A percentile compares a stretch with the other conserved stretches of the same genome.
phyloP scores from a whole-genome alignment of 768 basidiomycete genomes.

The Suillus fuscotomentosus region DNA sequence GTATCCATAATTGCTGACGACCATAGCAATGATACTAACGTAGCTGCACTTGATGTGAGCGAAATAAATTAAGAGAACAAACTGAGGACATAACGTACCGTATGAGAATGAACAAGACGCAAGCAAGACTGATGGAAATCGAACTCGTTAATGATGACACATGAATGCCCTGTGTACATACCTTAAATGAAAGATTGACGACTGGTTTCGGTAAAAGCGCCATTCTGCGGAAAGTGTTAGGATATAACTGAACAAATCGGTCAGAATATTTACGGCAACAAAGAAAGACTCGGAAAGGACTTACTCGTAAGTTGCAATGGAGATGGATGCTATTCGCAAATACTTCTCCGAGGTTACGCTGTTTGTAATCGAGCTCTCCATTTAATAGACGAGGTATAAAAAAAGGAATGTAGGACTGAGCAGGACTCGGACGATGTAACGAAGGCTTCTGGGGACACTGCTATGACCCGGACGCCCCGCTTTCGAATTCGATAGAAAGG shows the following conservation, averaged over 20 bases:
- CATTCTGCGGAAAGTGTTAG: slow-evolving; percentile 33
- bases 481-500: background rate
- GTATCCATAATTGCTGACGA: slow-evolving; percentile 56
- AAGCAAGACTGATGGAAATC: slow-evolving; percentile 22
- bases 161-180: slow-evolving; percentile 3
- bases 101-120: slow-evolving; percentile 28
- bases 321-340: slow-evolving; percentile 34
- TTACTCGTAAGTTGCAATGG: slow-evolving; percentile 40
- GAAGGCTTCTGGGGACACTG: background rate
- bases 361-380: slow-evolving; percentile 1
- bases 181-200: slow-evolving; percentile 27
- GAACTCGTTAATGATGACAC: background rate
- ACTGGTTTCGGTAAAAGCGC: slow-evolving; percentile 33
- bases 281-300: slow-evolving; percentile 12
- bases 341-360: slow-evolving; percentile 24
- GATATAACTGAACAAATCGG: slow-evolving; percentile 22
- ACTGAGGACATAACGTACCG: slow-evolving; percentile 14
- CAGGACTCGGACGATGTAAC: background rate
- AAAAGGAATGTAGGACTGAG: background rate
- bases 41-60: slow-evolving; percentile 18
- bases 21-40: slow-evolving; percentile 46
- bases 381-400: background rate
- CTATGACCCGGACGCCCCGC: background rate
- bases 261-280: background rate
- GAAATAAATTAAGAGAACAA: background rate